Evolutionary conservation across 768 basidiomycete genomes (phyloP), one percentile per base, ranked within the genome.

Genomic region (Mrakia blollopis): DNA sequence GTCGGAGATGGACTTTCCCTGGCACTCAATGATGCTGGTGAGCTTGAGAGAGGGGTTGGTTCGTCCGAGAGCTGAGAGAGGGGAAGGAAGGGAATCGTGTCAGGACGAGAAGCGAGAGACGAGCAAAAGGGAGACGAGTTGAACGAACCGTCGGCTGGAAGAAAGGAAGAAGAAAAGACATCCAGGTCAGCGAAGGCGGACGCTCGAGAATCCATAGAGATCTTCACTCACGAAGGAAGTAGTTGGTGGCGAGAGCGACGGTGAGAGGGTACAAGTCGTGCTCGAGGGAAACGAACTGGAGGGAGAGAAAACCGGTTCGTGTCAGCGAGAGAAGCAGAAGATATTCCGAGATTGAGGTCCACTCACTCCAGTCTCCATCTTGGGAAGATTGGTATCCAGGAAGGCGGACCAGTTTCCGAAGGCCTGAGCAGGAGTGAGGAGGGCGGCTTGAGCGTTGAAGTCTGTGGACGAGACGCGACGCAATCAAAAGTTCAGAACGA

Each of bases 201-300:
- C n/a, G n/a, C n/a, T n/a, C n/a, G 47, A 50, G 47, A 50, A 21
- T 21, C 4, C 5, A 50, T 47, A 18, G 13, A 21, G 47, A 50
- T 14, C 5, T 50, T 0, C 18, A 50, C 47, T 50, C 47, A 21
- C 47, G 54, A 30, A 60, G 47, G 28, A 18, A 60, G 54, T 60
- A 60, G 54, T 52, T 92, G 54, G 90, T 91, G 5, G 93, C 92
- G 30, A 94, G 87, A 78, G 94, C 91, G 62, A 94, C 92, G 1
- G 89, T 87, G 82, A 93, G 90, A 83, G 90, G 89, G 86, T 92
- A 94, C 47, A 93, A 25, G 83, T 94, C 93, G 78, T 84, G 85
- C 83, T 92, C 91, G 50, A 96, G 87, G 70, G 92, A 91, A 80
- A 96, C 92, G 86, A 96, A 96, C 47, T 50, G 47, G 7, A 50